Evolutionary conservation across 1,284 basidiomycete species (phyloP), one percentile per base, ranked within the genome.

Genomic region (Ceratobasidium sp.): DNA sequence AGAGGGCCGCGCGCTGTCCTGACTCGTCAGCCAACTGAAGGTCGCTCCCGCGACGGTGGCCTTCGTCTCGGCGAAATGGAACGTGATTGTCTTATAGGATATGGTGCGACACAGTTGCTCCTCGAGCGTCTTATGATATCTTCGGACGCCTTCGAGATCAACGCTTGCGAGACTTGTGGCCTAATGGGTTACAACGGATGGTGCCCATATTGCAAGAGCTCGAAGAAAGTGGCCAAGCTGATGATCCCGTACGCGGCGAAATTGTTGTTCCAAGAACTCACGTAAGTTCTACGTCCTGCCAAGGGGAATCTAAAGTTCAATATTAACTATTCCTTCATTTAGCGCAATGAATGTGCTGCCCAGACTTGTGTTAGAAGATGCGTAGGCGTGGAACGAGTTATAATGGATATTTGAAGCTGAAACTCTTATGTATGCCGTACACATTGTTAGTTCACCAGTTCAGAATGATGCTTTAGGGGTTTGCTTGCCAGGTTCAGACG

Each of bases 241-340:
- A 97, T 94, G n/a, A 97, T 99, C 74, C 98, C 98, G 0, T 99
- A 99, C 81, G 98, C 97, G 9, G 96, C 97, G 71, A 99, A 99
- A 84, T 83, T 99, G 76, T 86, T 99, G 59, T 97, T 99, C 86
- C 97, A 99, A 83, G 97, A 99, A 47, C 22, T 76, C 62, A 71
- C 53, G 47, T 66, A 8, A 44, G 44, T 50, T 50, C 50, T 44
- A 15, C 41, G 45, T 54, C 29, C 36, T 33, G 27, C 33, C 65
- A 15, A 48, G n/a, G 41, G 1, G 65, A 8, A 48, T 17, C n/a
- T n/a, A 31, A 41, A 14, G 33, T 41, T 17, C 64, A 27, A 33
- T 59, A 53, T 60, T 36, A 41, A 59, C 53, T 36, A 65, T 51
- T 54, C 71, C 64, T 36, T 54, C 95, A 94, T 84, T 96, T 80